Conservation (phyloP, 495 filamentous ascomycete genomes). For the Peziza echinospora region DNA sequence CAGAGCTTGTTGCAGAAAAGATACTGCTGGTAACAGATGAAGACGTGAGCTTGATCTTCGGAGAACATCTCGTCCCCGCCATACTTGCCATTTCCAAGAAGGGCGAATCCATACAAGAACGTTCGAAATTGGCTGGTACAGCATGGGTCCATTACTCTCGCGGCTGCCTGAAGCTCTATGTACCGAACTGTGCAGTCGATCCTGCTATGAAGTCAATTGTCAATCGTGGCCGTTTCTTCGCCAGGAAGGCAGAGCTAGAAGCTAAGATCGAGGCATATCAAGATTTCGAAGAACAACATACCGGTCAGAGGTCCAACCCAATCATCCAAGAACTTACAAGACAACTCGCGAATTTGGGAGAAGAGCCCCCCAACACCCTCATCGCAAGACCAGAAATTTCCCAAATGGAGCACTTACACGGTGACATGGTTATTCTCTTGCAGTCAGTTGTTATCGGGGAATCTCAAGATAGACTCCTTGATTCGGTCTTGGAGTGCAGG, state of each 20-base stretch:
- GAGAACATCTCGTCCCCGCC: not conserved
- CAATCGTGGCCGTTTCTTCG: conserved; percentile 40
- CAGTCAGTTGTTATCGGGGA: conserved; percentile 38
- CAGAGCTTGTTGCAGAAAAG: not conserved
- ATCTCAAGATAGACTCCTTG: conserved; percentile 21
- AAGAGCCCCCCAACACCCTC: conserved; percentile 28
- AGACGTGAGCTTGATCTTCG: not conserved
- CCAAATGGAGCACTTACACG: conserved; percentile 48
- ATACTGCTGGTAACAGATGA: not conserved
- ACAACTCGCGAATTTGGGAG: conserved; percentile 39
- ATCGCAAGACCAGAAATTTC: conserved; percentile 50
- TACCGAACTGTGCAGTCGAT: conserved; percentile 70
- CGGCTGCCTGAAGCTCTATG: conserved; percentile 51
- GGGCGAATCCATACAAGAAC: not conserved
- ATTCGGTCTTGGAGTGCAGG: conserved; percentile 5
- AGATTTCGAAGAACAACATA: conserved; percentile 42
- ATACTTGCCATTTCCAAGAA: not conserved
- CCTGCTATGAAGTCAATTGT: conserved; percentile 59
- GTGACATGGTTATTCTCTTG: conserved; percentile 58
- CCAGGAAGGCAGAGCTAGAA: conserved; percentile 31
- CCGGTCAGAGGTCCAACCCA: conserved; percentile 41
- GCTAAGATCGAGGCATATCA: conserved; percentile 37
- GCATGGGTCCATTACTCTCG: conserved; percentile 47
- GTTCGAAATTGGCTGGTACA: conserved; percentile 1
- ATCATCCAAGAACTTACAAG: conserved; percentile 36